Conservation (phyloP, 768 basidiomycete genomes). For the Panus rudis region DNA sequence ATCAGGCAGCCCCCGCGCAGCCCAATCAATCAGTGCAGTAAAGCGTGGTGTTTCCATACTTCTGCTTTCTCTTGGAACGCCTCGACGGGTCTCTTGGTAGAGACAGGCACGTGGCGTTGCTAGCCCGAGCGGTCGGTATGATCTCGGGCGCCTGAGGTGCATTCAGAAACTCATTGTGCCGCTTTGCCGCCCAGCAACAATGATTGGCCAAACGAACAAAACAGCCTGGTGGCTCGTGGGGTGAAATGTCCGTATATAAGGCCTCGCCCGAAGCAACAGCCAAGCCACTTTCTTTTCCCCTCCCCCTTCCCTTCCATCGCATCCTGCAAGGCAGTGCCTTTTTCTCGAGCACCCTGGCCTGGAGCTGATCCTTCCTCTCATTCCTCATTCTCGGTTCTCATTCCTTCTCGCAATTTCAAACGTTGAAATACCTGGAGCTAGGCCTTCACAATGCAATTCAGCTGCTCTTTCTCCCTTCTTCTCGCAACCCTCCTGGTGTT, state of each 20-base stretch:
- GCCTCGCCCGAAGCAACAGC: background rate
- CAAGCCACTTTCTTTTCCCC: slow-evolving; percentile 15
- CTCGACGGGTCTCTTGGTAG: too few relatives aligned
- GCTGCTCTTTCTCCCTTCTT: slow-evolving; percentile 42
- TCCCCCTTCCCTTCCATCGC: slow-evolving; percentile 16
- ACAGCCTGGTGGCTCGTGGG: too few relatives aligned
- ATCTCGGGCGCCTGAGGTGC: too few relatives aligned
- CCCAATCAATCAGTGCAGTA: too few relatives aligned
- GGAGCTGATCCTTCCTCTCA: slow-evolving; percentile 15
- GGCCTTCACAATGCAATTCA: slow-evolving; percentile 46
- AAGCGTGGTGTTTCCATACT: too few relatives aligned
- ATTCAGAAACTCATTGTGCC: too few relatives aligned
- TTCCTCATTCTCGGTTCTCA: slow-evolving; percentile 14
- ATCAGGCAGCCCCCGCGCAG: too few relatives aligned
- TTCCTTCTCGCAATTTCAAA: slow-evolving; percentile 15
- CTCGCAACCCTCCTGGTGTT: slow-evolving; percentile 44
- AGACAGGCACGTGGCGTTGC: too few relatives aligned
- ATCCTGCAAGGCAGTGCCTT: slow-evolving; percentile 36
- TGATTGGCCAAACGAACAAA: too few relatives aligned
- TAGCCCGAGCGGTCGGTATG: too few relatives aligned
- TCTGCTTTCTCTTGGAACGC: too few relatives aligned
- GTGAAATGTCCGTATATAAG: slow-evolving; percentile 9
- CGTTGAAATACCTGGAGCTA: slow-evolving; percentile 19
- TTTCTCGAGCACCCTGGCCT: slow-evolving; percentile 4
- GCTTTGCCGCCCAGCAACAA: too few relatives aligned